These are phyloP conservation scores for Sclerotinia subarctica DNA, from an alignment of 2,329 filamentous ascomycete genomes.

Conservation along the genomic window DNA sequence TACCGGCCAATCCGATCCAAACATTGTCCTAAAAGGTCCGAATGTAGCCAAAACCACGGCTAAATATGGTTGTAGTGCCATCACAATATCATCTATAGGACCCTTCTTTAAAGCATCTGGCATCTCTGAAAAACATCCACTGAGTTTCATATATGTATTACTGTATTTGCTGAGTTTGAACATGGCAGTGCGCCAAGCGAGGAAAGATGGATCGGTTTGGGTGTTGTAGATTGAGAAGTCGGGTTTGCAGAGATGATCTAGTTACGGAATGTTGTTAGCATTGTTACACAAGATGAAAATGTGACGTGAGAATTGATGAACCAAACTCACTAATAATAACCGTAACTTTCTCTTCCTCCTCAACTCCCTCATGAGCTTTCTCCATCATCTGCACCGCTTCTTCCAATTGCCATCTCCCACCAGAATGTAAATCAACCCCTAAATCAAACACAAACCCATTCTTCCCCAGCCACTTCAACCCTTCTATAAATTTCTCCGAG, in stretches of 20 bases:
- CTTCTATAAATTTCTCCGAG: conserved; percentile 59
- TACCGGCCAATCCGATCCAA: conserved; percentile 91
- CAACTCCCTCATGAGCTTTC: conserved; percentile 59
- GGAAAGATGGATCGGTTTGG: conserved; percentile 47
- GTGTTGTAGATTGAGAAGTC: conserved; percentile 62
- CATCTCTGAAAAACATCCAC: conserved; percentile 80
- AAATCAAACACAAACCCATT: conserved; percentile 73
- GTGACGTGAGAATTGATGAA: not conserved
- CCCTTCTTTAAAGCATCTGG: conserved; percentile 49
- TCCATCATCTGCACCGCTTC: conserved; percentile 69
- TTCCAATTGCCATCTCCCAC: conserved; percentile 70
- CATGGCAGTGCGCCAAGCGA: conserved; percentile 68
- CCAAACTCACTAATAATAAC: conserved; percentile 37
- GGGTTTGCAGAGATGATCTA: conserved; percentile 89
- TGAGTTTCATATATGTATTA: conserved; percentile 86
- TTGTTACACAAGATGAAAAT: not conserved
- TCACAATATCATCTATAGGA: conserved; percentile 56
- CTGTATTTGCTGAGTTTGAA: conserved; percentile 61
- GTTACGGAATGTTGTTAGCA: conserved; percentile 1
- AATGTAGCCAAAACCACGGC: conserved; percentile 70
- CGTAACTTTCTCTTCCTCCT: conserved; percentile 52
- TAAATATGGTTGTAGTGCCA: conserved; percentile 66
- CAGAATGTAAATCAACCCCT: conserved; percentile 75
- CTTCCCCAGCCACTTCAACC: conserved; percentile 61
- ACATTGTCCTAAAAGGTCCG: conserved; percentile 72